Percentiles rank a stretch among this genome's conserved stretches.
These are phyloP conservation scores for Ormosia emarginata DNA, from an alignment of 306 rosid species.

Conservation along the genomic window DNA sequence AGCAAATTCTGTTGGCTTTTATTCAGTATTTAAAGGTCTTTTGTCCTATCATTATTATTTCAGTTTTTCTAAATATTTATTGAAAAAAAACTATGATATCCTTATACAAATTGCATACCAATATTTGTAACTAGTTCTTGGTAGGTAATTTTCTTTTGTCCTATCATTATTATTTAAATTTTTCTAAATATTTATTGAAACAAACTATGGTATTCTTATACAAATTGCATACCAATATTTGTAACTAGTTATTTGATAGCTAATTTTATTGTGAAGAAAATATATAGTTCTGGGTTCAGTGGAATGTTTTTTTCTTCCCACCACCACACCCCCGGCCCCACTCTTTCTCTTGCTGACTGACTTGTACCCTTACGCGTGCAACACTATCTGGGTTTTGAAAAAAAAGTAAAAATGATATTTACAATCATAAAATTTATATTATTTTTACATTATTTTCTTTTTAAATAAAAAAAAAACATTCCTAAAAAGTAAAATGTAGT, in stretches of 20 bases:
- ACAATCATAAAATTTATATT: no score
- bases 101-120: no score
- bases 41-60: not conserved
- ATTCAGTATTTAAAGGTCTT: conserved; percentile 7
- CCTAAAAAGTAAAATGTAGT: no score
- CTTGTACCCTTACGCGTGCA: no score
- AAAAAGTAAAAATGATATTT: no score
- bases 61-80: not conserved
- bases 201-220: conserved; percentile 8
- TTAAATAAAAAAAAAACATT: no score
- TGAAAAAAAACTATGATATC: not conserved
- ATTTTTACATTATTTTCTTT: no score
- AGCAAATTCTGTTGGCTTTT: conserved; percentile 4
- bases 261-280: not conserved
- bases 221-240: conserved; percentile 27
- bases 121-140: conserved; percentile 28
- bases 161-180: not conserved
- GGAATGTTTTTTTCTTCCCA: no score
- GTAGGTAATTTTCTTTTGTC: not conserved
- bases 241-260: conserved; percentile 26
- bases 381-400: no score
- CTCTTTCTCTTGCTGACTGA: no score
- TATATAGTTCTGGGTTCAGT: no score
- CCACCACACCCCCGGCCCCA: no score
- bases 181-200: not conserved